Conservation (phyloP, 2,329 filamentous ascomycete genomes). For the Penicillium sp. region DNA sequence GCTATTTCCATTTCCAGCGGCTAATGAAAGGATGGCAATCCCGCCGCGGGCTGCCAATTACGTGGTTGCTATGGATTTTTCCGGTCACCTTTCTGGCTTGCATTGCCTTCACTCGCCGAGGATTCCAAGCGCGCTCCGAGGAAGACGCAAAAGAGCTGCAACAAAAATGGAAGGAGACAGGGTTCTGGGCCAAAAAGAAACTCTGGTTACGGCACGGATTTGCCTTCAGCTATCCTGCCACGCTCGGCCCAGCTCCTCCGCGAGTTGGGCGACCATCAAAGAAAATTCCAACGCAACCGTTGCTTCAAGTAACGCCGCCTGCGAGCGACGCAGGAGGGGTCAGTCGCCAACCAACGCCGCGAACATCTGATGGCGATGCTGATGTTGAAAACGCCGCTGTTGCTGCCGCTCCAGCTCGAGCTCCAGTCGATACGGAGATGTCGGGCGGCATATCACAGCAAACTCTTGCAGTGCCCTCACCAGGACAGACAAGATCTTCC, state of each 20-base stretch:
- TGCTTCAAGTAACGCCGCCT: constrained; percentile 13
- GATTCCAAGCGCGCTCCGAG: constrained; percentile 24
- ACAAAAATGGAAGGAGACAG: constrained; percentile 24
- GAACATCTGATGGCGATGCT: background rate
- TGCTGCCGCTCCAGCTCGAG: background rate
- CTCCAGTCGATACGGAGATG: background rate
- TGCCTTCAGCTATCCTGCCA: constrained; percentile 25
- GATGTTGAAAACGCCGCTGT: background rate
- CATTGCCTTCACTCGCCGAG: constrained; percentile 24
- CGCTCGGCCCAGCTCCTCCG: constrained; percentile 26
- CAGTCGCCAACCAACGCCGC: constrained; percentile 6
- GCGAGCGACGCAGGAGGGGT: background rate
- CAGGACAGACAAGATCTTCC: background rate
- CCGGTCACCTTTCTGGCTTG: constrained; percentile 21
- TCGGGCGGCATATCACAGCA: background rate
- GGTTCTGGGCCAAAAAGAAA: constrained; percentile 22
- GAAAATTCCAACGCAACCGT: background rate
- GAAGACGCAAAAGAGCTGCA: constrained; percentile 24
- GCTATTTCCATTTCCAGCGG: constrained; percentile 28
- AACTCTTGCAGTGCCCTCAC: background rate
- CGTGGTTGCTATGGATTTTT: constrained; percentile 23
- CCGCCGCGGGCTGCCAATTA: constrained; percentile 28
- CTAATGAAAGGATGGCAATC: constrained; percentile 33
- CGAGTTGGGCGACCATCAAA: constrained; percentile 4
- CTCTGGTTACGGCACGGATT: constrained; percentile 30